Percentiles rank a stretch among this genome's conserved stretches.
Evolutionary conservation across 192 early-diverging fungal species (phyloP).

Genomic region (Radiomyces spectabilis): DNA sequence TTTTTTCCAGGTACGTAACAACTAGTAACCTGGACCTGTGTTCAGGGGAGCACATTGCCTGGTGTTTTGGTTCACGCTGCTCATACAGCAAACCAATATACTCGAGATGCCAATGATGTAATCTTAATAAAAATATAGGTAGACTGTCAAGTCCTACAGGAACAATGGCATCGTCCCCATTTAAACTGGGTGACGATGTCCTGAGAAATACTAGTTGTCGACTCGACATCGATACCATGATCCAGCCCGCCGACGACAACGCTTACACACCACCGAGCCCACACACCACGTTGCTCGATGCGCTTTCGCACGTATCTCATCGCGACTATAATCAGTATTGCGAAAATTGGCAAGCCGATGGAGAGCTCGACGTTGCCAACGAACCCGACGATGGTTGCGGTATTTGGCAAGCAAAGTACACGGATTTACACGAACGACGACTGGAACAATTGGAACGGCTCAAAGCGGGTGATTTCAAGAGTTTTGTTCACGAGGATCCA

Average conservation of each 20-base stretch:
- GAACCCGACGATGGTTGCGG: constrained; percentile 24
- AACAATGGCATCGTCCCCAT: too few relatives aligned
- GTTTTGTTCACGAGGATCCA: not conserved
- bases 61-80: too few relatives aligned
- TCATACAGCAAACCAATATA: too few relatives aligned
- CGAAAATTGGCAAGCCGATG: too few relatives aligned
- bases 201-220: not conserved
- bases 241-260: constrained; percentile 3
- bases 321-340: constrained; percentile 11
- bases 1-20: too few relatives aligned
- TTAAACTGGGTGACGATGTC: too few relatives aligned
- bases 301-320: constrained; percentile 1
- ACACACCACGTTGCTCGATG: constrained; percentile 6
- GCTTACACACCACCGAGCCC: constrained; percentile 16
- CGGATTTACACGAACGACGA: constrained; percentile 14
- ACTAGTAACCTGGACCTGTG: too few relatives aligned
- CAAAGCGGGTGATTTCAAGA: constrained; percentile 12
- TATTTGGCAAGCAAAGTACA: constrained; percentile 26
- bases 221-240: not conserved
- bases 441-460: constrained; percentile 10
- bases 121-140: too few relatives aligned
- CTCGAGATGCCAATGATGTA: too few relatives aligned
- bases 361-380: too few relatives aligned
- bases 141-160: too few relatives aligned
- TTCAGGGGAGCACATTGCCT: too few relatives aligned